Conservation (phyloP, 179 eudicot species). For the Amaranthus tricolor region DNA sequence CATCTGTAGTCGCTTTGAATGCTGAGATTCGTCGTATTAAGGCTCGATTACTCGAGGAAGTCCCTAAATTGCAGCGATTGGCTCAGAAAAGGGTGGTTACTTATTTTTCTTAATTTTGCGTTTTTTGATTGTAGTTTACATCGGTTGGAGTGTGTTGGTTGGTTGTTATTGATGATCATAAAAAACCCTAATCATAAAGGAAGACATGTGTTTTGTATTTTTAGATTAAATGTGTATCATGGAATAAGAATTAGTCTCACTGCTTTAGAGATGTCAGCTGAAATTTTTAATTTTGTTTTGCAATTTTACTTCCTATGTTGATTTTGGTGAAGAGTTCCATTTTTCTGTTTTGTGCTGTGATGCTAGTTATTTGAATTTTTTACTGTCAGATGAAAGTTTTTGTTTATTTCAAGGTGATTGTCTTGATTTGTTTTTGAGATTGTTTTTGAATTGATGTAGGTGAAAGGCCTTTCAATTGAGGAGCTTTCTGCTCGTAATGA, state of each 20-base stretch:
- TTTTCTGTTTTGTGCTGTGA: background rate
- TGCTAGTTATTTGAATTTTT: background rate
- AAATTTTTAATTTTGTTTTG: too few species aligned
- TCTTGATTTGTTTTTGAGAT: background rate
- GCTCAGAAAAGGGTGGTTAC: constrained; percentile 71
- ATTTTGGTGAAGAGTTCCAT: background rate
- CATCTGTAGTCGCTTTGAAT: constrained; percentile 78
- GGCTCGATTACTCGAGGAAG: constrained; percentile 74
- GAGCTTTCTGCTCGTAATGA: constrained; percentile 89
- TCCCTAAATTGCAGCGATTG: constrained; percentile 89
- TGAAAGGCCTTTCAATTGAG: constrained; percentile 90
- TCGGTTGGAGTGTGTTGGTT: too few species aligned
- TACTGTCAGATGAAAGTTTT: background rate
- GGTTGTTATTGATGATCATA: too few species aligned
- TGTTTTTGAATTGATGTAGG: constrained; percentile 40
- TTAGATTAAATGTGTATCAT: too few species aligned
- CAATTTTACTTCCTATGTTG: too few species aligned
- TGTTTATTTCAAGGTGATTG: background rate
- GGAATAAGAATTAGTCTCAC: too few species aligned
- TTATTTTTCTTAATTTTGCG: background rate
- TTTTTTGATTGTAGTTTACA: too few species aligned
- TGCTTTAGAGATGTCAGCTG: too few species aligned
- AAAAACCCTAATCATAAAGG: too few species aligned
- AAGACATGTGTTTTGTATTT: too few species aligned
- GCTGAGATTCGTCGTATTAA: constrained; percentile 93